Evolutionary conservation across 1,139 yeast genomes (phyloP), one percentile per base, ranked within the genome.

Genomic region (Yamadazyma siamensis): DNA sequence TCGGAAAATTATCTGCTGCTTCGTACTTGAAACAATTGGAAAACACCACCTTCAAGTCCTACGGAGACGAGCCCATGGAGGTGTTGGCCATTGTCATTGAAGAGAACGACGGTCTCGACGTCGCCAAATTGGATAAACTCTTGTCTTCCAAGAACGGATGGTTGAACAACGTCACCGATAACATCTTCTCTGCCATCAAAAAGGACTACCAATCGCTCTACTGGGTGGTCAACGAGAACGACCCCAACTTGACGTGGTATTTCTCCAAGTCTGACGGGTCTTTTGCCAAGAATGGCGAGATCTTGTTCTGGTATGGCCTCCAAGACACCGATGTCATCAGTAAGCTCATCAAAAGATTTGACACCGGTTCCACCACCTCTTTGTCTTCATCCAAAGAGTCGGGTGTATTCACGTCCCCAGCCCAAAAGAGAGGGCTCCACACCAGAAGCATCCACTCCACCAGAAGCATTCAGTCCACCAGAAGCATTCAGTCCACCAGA

Each of bases 161-260:
- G 99, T 78, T 91, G 54, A 91, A 91, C 66, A 91, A 89, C 47
- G 96, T 91, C 36, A 84, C 96, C 35, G 99, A 91, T 51, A 91
- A 89, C 59, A 84, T 94, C 36, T 91, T 94, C 76, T 75, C 72
- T 35, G 79, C 95, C 13, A 73, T 91, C 46, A 77, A 72, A 46
- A 83, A 81, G 50, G 95, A 89, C 53, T 83, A 76, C 57, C 47
- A 70, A 23, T 61, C 78, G 10, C 70, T 94, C 44, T 88, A 80
- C 56, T 91, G 98, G 98, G 74, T 80, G 29, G 94, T 88, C 27
- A 74, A 80, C 47, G 97, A 91, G 59, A 88, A 83, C 47, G 96
- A 89, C 54, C 79, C 89, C 39, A 89, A 91, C 56, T 75, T 91
- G 43, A 65, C 94, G 22, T 91, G 96, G 96, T 87, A 80, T 61